Percentiles rank a stretch among this genome's conserved stretches.
Evolutionary conservation across 805 yeast genomes (phyloP).

Genomic region (Candida glaebosa): DNA sequence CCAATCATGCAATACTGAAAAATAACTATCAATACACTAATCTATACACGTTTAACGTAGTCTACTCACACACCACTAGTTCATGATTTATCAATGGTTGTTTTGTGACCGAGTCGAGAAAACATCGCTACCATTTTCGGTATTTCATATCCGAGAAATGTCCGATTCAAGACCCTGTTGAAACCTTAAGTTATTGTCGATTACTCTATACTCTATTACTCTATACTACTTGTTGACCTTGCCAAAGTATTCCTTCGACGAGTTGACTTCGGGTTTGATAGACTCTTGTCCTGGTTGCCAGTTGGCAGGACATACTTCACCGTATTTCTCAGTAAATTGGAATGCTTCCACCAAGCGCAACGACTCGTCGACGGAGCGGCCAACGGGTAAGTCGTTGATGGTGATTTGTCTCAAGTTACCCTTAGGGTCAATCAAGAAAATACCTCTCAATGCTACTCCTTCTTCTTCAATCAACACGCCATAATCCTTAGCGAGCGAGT

Average conservation of each 20-base stretch:
- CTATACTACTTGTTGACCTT: constrained; percentile 55
- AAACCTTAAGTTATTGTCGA: too few species aligned
- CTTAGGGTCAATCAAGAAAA: constrained; percentile 95
- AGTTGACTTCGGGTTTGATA: constrained; percentile 76
- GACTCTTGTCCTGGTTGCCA: constrained; percentile 87
- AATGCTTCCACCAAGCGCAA: constrained; percentile 97
- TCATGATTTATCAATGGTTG: too few species aligned
- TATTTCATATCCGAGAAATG: too few species aligned
- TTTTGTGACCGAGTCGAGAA: too few species aligned
- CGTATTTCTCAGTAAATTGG: constrained; percentile 99
- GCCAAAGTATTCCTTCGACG: constrained; percentile 88
- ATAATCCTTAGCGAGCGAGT: constrained; percentile 89
- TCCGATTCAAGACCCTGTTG: too few species aligned
- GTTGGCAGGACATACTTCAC: constrained; percentile 99
- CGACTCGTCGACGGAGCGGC: constrained; percentile 98
- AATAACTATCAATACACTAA: too few species aligned
- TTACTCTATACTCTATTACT: constrained; percentile 3
- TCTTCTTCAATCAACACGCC: constrained; percentile 96
- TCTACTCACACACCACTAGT: too few species aligned
- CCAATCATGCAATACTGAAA: too few species aligned
- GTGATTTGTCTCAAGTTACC: constrained; percentile 95
- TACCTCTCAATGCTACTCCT: constrained; percentile 97
- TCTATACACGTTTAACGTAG: too few species aligned
- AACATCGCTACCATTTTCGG: too few species aligned
- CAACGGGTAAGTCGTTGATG: constrained; percentile 98